These are phyloP conservation scores for Trypanosoma rangeli DNA, from an alignment of 208 protist species.

Conservation along the genomic window DNA sequence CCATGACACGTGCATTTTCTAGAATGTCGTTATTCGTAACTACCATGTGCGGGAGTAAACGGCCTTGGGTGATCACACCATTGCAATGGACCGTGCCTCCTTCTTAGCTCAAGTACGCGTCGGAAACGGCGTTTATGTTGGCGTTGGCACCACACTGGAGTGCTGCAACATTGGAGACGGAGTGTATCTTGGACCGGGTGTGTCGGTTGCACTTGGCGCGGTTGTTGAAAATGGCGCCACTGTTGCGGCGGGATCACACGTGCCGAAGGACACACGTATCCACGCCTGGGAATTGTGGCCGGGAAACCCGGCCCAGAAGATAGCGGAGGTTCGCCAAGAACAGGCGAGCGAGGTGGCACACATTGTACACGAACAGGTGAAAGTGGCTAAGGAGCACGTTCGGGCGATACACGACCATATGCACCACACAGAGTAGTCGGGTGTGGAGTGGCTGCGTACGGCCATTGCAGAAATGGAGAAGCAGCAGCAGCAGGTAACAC, in stretches of 20 bases:
- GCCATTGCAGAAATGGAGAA: conserved; percentile 65
- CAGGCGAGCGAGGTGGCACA: conserved; percentile 66
- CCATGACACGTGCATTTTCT: conserved; percentile 82
- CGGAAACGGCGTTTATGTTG: conserved; percentile 63
- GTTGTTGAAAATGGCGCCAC: conserved; percentile 87
- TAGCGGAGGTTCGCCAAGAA: conserved; percentile 74
- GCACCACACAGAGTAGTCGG: conserved; percentile 62
- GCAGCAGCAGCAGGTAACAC: conserved; percentile 78
- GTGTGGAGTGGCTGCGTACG: conserved; percentile 68
- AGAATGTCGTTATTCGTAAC: conserved; percentile 87
- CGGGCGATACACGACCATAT: conserved; percentile 74
- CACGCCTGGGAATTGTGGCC: conserved; percentile 91
- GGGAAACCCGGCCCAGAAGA: conserved; percentile 85
- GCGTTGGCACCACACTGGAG: conserved; percentile 71
- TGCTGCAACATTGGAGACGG: conserved; percentile 83
- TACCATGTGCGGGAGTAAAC: conserved; percentile 72
- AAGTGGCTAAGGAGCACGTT: conserved; percentile 51
- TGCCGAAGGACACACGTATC: conserved; percentile 83
- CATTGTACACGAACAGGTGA: conserved; percentile 69
- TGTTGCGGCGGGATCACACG: conserved; percentile 77
- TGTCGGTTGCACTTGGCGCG: conserved; percentile 74
- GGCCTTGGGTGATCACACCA: conserved; percentile 70
- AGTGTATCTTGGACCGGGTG: conserved; percentile 82
- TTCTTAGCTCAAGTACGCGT: conserved; percentile 81
- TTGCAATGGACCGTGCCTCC: conserved; percentile 84